phyloP scores from a whole-genome alignment of 2,329 filamentous ascomycete genomes.

The Monilinia polystroma region DNA sequence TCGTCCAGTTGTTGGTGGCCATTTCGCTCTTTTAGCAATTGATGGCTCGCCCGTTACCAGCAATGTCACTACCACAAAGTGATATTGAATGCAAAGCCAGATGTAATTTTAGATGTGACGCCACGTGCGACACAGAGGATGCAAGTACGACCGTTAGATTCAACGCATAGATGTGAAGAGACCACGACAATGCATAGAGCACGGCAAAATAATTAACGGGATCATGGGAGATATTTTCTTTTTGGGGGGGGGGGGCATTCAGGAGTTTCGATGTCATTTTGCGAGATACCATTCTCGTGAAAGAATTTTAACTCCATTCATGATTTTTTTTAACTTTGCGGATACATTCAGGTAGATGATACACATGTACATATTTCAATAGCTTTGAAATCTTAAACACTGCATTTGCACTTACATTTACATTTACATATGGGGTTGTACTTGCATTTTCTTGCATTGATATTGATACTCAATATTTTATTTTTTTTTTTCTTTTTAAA shows the following conservation, averaged over 20 bases:
- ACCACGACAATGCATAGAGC: background rate
- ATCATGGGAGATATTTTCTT: background rate
- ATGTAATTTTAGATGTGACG: no score
- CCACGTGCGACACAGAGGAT: no score
- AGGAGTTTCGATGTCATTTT: no score
- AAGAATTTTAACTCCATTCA: background rate
- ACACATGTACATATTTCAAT: slow-evolving; percentile 1
- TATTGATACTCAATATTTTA: no score
- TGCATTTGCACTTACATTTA: background rate
- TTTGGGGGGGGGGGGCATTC: background rate
- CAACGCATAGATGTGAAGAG: background rate
- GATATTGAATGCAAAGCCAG: no score
- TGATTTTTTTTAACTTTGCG: no score
- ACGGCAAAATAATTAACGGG: background rate
- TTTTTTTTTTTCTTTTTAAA: no score
- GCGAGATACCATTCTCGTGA: background rate
- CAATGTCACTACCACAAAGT: no score
- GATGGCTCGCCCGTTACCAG: no score
- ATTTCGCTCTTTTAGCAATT: slow-evolving; percentile 72
- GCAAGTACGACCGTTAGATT: background rate
- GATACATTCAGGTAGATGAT: background rate
- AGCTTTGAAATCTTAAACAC: background rate
- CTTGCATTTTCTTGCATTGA: no score
- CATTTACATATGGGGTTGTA: background rate
- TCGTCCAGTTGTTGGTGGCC: slow-evolving; percentile 74